phyloP scores from a whole-genome alignment of 345 rosid genomes.

The Noccaea caerulescens region DNA sequence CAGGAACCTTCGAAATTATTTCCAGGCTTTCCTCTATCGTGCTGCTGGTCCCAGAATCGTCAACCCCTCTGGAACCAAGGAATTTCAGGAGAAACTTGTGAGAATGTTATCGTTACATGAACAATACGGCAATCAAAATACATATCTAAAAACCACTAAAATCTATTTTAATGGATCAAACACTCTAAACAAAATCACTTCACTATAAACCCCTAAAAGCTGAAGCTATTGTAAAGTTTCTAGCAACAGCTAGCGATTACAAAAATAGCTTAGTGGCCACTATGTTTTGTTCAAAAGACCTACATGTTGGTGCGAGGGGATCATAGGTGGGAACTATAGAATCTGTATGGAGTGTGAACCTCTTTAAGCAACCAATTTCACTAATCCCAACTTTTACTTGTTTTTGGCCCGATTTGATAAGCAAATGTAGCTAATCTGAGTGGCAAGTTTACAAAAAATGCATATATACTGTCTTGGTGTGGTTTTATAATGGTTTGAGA shows the following conservation, averaged over 20 bases:
- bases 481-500: not conserved
- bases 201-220: slow-evolving; percentile 13
- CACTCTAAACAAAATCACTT: slow-evolving; percentile 15
- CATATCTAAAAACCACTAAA: slow-evolving; percentile 1
- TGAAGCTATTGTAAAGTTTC: not conserved
- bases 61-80: slow-evolving; percentile 48
- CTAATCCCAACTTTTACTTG: slow-evolving; percentile 17
- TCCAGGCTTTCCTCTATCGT: slow-evolving; percentile 51
- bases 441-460: slow-evolving; percentile 7
- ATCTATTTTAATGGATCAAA: slow-evolving; percentile 22
- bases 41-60: slow-evolving; percentile 47
- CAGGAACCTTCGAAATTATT: slow-evolving; percentile 76
- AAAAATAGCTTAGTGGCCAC: not conserved
- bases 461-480: not conserved
- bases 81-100: slow-evolving; percentile 23
- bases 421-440: slow-evolving; percentile 20
- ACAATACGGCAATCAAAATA: slow-evolving; percentile 17
- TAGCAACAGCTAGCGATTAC: not conserved
- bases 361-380: slow-evolving; percentile 11
- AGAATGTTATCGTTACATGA: slow-evolving; percentile 5
- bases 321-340: not conserved
- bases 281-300: slow-evolving; percentile 16
- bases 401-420: slow-evolving; percentile 11
- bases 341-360: slow-evolving; percentile 3
- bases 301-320: slow-evolving; percentile 12